Evolutionary conservation across 768 basidiomycete genomes (phyloP), one percentile per base, ranked within the genome.

Genomic region (Auriscalpium microsporum): DNA sequence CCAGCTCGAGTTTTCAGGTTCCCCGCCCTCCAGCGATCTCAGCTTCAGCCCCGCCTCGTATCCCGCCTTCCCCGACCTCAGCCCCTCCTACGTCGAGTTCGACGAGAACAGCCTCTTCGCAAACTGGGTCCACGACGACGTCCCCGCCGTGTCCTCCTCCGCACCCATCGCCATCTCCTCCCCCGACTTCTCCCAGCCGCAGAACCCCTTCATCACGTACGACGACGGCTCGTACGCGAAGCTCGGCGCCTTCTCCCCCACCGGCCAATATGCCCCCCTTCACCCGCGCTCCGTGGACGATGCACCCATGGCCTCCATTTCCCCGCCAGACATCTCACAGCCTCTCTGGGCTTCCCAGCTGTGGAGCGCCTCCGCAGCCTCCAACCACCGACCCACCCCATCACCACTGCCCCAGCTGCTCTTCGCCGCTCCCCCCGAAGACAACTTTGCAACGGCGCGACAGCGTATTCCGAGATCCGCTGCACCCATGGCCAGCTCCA

Each of bases 321-420:
- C 84, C 8, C 82, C 86, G 14, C 73, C 76, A 16, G 83, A 86
- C 47, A 80, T 79, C 6, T 76, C 82, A 35, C 73, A 83, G 5
- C 86, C 87, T 1, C 63, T 73, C 2, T 89, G 87, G 87, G 82
- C 81, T 13, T 69, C 81, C 9, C 83, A 87, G 57, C 71, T 86
- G 34, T 89, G 80, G 79, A 80, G 72, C 6, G 69, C 78, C 17
- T 72, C 52, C 14, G 4, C 21, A n/a, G 71, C 52, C 14, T 2
- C 34, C 14, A 2, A 48, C 14, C 47, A 48, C 14, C 47, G 37
- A 19, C 14, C 53, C 50, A 55, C 49, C 44, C 16, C 46, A 6
- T 60, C 62, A 13, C 54, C 76, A 73, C 48, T 80, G 77, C 58
- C 78, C 77, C 0, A 80, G 78, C 58, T 51, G 52, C 69, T 52